A percentile compares a stretch with the other conserved stretches of the same genome.
These are phyloP conservation scores for Balansia obtecta DNA, from an alignment of 2,329 filamentous ascomycete genomes.

Conservation along the genomic window DNA sequence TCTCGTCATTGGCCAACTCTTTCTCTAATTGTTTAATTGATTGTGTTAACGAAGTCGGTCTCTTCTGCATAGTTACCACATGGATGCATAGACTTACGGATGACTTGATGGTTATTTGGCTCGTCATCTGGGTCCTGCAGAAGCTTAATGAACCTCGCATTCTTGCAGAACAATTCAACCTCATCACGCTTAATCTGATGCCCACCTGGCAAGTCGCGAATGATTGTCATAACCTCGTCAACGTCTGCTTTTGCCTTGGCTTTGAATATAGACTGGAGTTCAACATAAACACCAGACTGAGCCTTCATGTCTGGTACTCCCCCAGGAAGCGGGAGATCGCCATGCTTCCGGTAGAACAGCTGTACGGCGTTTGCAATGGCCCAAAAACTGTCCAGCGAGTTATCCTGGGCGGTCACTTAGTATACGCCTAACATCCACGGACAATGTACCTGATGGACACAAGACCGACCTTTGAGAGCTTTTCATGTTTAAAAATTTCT, in stretches of 20 bases:
- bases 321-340: conserved; percentile 70
- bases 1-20: conserved; percentile 42
- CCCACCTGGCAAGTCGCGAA: conserved; percentile 39
- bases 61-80: not conserved
- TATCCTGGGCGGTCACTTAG: not conserved
- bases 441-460: not conserved
- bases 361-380: conserved; percentile 70
- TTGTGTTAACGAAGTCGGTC: not conserved
- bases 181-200: conserved; percentile 53
- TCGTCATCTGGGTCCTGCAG: conserved; percentile 44
- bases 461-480: conserved; percentile 37
- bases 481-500: conserved; percentile 64
- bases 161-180: conserved; percentile 89
- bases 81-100: conserved; percentile 31
- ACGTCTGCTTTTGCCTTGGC: conserved; percentile 68
- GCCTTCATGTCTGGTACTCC: conserved; percentile 97
- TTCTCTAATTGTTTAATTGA: conserved; percentile 25
- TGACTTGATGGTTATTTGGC: conserved; percentile 37
- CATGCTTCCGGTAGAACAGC: conserved; percentile 61
- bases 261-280: conserved; percentile 89
- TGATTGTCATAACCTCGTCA: conserved; percentile 56
- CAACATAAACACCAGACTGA: conserved; percentile 77
- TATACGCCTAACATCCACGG: not conserved
- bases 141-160: conserved; percentile 83
- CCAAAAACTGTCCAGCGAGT: conserved; percentile 57